Conservation (phyloP, 768 basidiomycete species). For the Boletus rubescentipes region DNA sequence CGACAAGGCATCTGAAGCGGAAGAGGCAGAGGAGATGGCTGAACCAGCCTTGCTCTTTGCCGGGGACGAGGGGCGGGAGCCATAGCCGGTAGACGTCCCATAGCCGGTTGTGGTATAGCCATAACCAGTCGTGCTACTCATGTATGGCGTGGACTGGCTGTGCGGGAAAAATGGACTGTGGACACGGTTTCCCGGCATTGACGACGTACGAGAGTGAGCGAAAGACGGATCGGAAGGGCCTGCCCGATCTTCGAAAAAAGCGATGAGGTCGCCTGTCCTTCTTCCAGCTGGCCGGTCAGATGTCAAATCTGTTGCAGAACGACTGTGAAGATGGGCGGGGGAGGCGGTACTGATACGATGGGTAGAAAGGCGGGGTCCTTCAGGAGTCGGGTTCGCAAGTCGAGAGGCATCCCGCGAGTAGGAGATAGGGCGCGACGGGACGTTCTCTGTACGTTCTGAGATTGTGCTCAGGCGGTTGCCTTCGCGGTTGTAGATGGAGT, state of each 20-base stretch:
- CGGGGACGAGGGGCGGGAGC: conserved; percentile 49
- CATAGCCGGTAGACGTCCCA: conserved; percentile 28
- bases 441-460: conserved; percentile 74
- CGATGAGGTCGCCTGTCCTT: conserved; percentile 69
- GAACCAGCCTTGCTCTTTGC: conserved; percentile 42
- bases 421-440: conserved; percentile 55
- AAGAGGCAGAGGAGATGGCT: conserved; percentile 26
- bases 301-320: conserved; percentile 58
- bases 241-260: conserved; percentile 64
- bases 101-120: conserved; percentile 36
- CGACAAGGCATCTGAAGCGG: conserved; percentile 24
- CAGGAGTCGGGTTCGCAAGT: conserved; percentile 42
- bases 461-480: conserved; percentile 68
- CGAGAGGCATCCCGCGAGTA: conserved; percentile 35
- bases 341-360: conserved; percentile 40
- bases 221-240: conserved; percentile 36
- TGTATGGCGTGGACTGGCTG: conserved; percentile 42
- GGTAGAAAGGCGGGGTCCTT: conserved; percentile 47
- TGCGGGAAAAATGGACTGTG: conserved; percentile 30
- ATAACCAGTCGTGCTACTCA: conserved; percentile 36
- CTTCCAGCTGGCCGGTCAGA: conserved; percentile 46
- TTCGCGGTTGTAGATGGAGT: conserved; percentile 38
- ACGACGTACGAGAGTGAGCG: conserved; percentile 54
- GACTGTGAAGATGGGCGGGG: conserved; percentile 44
- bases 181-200: conserved; percentile 43